A percentile compares a stretch with the other conserved stretches of the same genome.
These are phyloP conservation scores for Capronia epimyces DNA, from an alignment of 2,329 filamentous ascomycete genomes.

Conservation along the genomic window DNA sequence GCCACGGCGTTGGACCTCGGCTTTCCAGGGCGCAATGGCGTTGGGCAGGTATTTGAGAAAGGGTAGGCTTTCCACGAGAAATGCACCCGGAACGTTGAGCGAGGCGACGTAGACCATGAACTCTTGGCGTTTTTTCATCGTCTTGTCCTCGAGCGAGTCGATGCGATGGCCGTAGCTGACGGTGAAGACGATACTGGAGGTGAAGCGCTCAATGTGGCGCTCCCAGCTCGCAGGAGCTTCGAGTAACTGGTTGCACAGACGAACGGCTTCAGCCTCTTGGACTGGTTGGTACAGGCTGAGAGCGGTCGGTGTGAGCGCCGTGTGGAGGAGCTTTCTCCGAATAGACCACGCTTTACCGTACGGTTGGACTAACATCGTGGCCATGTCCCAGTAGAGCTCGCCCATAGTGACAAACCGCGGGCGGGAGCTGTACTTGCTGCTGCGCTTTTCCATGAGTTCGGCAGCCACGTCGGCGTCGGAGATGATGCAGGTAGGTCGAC, in stretches of 20 bases:
- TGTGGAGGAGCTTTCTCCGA: slow-evolving; percentile 49
- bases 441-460: slow-evolving; percentile 34
- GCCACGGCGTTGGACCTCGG: too few species aligned
- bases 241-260: slow-evolving; percentile 39
- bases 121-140: too few species aligned
- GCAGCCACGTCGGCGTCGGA: slow-evolving; percentile 32
- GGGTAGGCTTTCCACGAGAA: too few species aligned
- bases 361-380: slow-evolving; percentile 42
- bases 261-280: slow-evolving; percentile 56
- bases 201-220: slow-evolving; percentile 41
- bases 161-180: too few species aligned
- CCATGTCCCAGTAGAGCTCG: slow-evolving; percentile 30
- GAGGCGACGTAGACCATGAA: too few species aligned
- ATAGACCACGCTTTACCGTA: slow-evolving; percentile 38
- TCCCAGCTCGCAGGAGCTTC: slow-evolving; percentile 34
- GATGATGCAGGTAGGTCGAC: slow-evolving; percentile 31
- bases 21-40: too few species aligned
- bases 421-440: slow-evolving; percentile 32
- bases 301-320: slow-evolving; percentile 48
- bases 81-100: too few species aligned
- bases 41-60: too few species aligned
- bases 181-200: too few species aligned
- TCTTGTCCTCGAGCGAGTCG: too few species aligned
- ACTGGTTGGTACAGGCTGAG: slow-evolving; percentile 55
- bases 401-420: slow-evolving; percentile 33